phyloP scores from a whole-genome alignment of 495 filamentous ascomycete genomes.

The Hypoxylon intermedium region DNA sequence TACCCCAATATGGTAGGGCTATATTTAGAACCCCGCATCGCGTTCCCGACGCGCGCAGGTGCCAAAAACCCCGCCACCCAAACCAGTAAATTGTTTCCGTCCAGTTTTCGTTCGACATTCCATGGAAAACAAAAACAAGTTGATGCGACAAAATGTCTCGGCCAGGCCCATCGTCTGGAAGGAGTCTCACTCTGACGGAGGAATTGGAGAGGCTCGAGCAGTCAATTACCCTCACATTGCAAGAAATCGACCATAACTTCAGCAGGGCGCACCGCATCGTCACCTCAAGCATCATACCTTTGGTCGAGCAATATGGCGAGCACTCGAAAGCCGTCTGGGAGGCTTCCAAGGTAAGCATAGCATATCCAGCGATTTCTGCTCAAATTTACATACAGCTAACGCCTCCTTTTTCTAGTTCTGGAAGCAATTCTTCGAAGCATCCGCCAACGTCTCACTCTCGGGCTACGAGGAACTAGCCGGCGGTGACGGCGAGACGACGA shows the following conservation, averaged over 20 bases:
- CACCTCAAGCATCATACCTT: conserved; percentile 87
- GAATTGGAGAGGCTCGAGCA: conserved; percentile 97
- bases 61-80: conserved; percentile 14
- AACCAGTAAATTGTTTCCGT: conserved; percentile 35
- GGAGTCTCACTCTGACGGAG: conserved; percentile 83
- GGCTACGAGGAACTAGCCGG: conserved; percentile 84
- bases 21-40: conserved; percentile 22
- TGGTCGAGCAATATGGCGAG: conserved; percentile 96
- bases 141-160: conserved; percentile 50
- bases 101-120: too few species aligned
- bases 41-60: conserved; percentile 15
- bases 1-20: not conserved
- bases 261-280: conserved; percentile 96
- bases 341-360: conserved; percentile 76
- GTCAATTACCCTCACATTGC: conserved; percentile 92
- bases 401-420: conserved; percentile 73
- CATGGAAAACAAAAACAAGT: too few species aligned
- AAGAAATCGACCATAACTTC: conserved; percentile 99
- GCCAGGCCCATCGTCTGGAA: conserved; percentile 56
- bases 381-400: not conserved
- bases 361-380: not conserved
- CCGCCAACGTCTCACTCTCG: conserved; percentile 95
- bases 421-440: conserved; percentile 99
- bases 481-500: conserved; percentile 57
- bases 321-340: conserved; percentile 96